These are phyloP conservation scores for Alternaria incomplexa DNA, from an alignment of 2,329 filamentous ascomycete species.

Conservation along the genomic window DNA sequence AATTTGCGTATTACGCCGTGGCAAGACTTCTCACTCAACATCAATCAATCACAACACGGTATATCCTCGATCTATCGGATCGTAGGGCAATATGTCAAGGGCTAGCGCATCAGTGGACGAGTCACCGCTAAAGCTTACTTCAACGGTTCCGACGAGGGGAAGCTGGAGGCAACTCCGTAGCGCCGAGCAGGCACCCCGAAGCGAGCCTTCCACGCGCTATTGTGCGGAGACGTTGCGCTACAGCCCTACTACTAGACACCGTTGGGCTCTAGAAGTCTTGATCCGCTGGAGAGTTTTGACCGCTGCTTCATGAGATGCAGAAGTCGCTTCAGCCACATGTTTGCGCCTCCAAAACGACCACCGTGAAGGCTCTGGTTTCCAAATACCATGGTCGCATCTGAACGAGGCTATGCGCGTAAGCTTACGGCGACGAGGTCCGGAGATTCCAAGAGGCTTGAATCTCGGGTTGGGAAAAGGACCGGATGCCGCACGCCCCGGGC, in stretches of 20 bases:
- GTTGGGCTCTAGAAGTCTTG: neutral
- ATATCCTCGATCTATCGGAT: neutral
- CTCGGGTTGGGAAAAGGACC: neutral
- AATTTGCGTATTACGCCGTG: neutral
- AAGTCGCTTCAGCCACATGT: neutral
- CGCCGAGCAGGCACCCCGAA: neutral
- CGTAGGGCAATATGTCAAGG: neutral
- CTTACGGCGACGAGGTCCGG: neutral
- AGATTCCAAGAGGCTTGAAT: neutral
- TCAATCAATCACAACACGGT: neutral
- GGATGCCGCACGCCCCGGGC: neutral
- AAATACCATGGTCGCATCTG: neutral
- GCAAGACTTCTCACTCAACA: neutral
- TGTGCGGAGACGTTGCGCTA: neutral
- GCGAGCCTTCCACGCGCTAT: neutral
- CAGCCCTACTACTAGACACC: neutral
- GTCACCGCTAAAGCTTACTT: neutral
- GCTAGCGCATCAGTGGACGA: neutral
- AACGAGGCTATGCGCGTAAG: neutral
- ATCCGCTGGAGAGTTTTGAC: neutral
- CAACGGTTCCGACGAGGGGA: neutral
- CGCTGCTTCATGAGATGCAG: neutral
- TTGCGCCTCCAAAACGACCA: neutral
- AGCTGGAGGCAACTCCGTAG: slow-evolving; percentile 5
- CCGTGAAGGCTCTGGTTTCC: neutral